Base-by-base conservation (phyloP, 805 yeast species). In the Saccharomyces paradoxus region DNA sequence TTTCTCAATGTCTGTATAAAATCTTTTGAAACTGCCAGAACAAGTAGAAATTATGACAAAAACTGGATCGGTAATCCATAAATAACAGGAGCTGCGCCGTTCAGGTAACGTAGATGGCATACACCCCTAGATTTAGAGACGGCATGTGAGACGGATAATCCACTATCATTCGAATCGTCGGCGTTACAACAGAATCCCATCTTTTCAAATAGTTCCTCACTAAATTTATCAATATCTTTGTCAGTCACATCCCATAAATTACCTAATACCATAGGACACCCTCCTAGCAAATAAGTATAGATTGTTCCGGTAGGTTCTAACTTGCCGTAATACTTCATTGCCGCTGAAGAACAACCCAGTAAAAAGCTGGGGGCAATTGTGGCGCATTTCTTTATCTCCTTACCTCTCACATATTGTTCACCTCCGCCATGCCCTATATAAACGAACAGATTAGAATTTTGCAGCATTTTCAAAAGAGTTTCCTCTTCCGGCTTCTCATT, bases 371-470 rank as follows among this genome's bases (percentile, higher is more conserved):
- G 87, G 0, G 90, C 83, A 9, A 83, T 66, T 0, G 52, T 55
- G 2, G 60, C 54, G 55, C 76, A 66, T 10, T 72, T 71, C 52
- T 80, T 79, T 47, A 90, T 69, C 0, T 79, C 70, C 4, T 81
- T 75, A 0, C 84, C 74, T 30, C 82, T 76, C 10, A 89, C 72
- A 63, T 83, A 89, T 57, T 87, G 90, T 58, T 89, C 92, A n/a
- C 98, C 97, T 4, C 97, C 94, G 0, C 98, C 97, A 70, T 94
- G 99, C 0, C 99, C 99, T 53, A 91, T 76, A 66, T 88, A 94
- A 0, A 92, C 73, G 60, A 86, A 86, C 8, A 87, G 59, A 41
- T 80, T 75, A 1, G 78, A 70, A 1, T 63, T 50, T 2, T 61
- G 56, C 8, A 91, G 64, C 17, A 76, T 74, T 0, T 69, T 51